A percentile compares a stretch with the other conserved stretches of the same genome.
phyloP scores from a whole-genome alignment of 2,329 filamentous ascomycete species.

The Aspergillus sclerotialis region DNA sequence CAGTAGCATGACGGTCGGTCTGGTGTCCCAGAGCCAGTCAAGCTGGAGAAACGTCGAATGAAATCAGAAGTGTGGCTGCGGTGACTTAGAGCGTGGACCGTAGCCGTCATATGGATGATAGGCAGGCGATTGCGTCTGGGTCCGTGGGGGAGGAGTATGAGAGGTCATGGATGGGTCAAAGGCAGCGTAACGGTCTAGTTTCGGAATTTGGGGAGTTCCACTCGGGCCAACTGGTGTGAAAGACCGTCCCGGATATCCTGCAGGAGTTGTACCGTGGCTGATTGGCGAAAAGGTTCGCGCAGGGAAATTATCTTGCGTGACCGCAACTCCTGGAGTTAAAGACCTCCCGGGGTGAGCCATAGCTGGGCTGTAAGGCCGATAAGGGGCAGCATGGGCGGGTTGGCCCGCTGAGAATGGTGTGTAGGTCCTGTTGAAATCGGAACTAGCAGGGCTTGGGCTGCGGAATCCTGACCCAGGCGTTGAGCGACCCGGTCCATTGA shows the following conservation, averaged over 20 bases:
- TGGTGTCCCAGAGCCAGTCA: slow-evolving; percentile 4
- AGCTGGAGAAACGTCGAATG: slow-evolving; percentile 10
- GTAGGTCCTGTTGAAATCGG: no score
- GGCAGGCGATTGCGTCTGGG: slow-evolving; percentile 5
- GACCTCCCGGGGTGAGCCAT: slow-evolving; percentile 15
- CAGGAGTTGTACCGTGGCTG: slow-evolving; percentile 5
- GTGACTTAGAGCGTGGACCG: slow-evolving; percentile 15
- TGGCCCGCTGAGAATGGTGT: not conserved
- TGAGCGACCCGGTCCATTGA: slow-evolving; percentile 14
- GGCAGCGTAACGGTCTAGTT: slow-evolving; percentile 12
- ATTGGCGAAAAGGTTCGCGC: slow-evolving; percentile 6
- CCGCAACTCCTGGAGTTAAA: slow-evolving; percentile 8
- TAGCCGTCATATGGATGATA: slow-evolving; percentile 14
- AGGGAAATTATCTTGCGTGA: slow-evolving; percentile 1
- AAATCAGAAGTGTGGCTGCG: slow-evolving; percentile 5
- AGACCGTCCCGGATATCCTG: slow-evolving; percentile 10
- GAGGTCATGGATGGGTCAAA: slow-evolving; percentile 14
- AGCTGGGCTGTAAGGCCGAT: slow-evolving; percentile 14
- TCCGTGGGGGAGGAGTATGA: slow-evolving; percentile 6
- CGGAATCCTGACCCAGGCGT: slow-evolving; percentile 12
- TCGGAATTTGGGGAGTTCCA: slow-evolving; percentile 6
- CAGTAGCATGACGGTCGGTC: slow-evolving; percentile 10
- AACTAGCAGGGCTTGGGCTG: slow-evolving; percentile 15
- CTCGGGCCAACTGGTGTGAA: slow-evolving; percentile 10
- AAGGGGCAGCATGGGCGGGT: slow-evolving; percentile 6